Evolutionary conservation across 225 moss, liverwort and hornwort species (phyloP), one percentile per base, ranked within the genome.

Genomic region (Physcomitrium patens): DNA sequence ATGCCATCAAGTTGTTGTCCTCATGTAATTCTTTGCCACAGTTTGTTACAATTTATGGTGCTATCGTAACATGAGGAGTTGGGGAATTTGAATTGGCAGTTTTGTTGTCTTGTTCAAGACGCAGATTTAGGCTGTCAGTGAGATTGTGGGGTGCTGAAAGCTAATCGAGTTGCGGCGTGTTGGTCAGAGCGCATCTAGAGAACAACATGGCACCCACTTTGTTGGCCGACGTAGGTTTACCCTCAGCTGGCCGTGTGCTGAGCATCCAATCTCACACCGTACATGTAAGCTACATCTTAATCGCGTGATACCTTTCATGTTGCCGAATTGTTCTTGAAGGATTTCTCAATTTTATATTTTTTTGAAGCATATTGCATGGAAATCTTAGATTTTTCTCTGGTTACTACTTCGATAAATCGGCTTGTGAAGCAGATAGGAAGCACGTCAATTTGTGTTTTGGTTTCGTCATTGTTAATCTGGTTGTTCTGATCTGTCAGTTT

Each of bases 211-310:
- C 88, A 19, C 64, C 77, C 37, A 47, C 75, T 15, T 54, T 73
- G 72, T 60, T 44, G 71, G 0, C 70, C 41, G 80, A 85, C 55
- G 67, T 78, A 55, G 63, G 45, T 8, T 76, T 86, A 15, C 80
- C 81, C 26, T 76, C 82, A 8, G 81, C 76, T 44, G 88, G 85
- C 26, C 94, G 97, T 55, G 97, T 99, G 50, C 91, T 95, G 17
- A 99, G 95, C 81, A 93, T 99, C 20, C 97, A 99, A 70, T 99
- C 97, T 37, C 97, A 99, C 77, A 99, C 97, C 15, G 97, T 99
- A 23, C 93, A 95, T 82, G 97, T 99, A 72, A 77, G 81, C 28
- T 9, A 10, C 45, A 44, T n/a, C 7, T 27, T 13, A 57, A 57
- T 23, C 23, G 22, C 11, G 23, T 57, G 56, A 10, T 37, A 37